These are phyloP conservation scores for Salvia sclarea DNA, from an alignment of 305 asterid species.

Conservation along the genomic window DNA sequence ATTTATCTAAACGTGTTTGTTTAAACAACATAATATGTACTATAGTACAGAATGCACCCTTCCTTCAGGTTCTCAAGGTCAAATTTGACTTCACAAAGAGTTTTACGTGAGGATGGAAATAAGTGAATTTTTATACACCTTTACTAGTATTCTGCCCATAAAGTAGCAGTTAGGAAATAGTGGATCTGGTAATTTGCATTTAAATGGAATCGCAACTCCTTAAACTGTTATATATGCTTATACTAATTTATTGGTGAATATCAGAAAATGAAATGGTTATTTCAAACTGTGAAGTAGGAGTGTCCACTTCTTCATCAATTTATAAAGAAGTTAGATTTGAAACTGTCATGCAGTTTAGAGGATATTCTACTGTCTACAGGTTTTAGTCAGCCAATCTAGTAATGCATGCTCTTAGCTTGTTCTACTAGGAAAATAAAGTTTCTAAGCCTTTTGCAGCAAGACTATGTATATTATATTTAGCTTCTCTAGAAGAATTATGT, in stretches of 20 bases:
- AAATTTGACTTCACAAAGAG: not conserved
- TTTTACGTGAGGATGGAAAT: conserved; percentile 1
- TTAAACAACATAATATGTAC: not conserved
- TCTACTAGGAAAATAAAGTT: not conserved
- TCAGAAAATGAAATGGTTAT: not conserved
- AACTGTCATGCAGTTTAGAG: not conserved
- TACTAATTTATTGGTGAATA: not conserved
- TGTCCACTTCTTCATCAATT: not conserved
- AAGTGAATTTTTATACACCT: not conserved
- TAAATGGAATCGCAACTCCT: not conserved
- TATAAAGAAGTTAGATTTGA: conserved; percentile 2
- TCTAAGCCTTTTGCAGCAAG: conserved; percentile 5
- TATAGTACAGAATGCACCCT: not conserved
- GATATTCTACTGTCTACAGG: not conserved
- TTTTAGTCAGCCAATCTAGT: conserved; percentile 22
- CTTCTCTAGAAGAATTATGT: conserved; percentile 6
- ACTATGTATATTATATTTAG: not conserved
- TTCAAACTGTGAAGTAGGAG: conserved; percentile 4
- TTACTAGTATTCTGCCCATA: not conserved
- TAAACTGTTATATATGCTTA: not conserved
- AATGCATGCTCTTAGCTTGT: conserved; percentile 14
- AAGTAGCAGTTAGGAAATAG: conserved; percentile 1
- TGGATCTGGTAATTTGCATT: not conserved
- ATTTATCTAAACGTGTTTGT: not conserved
- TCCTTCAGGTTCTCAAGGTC: not conserved